Base-by-base conservation (phyloP, 2,329 filamentous ascomycete genomes). In the Beauveria sp. region DNA sequence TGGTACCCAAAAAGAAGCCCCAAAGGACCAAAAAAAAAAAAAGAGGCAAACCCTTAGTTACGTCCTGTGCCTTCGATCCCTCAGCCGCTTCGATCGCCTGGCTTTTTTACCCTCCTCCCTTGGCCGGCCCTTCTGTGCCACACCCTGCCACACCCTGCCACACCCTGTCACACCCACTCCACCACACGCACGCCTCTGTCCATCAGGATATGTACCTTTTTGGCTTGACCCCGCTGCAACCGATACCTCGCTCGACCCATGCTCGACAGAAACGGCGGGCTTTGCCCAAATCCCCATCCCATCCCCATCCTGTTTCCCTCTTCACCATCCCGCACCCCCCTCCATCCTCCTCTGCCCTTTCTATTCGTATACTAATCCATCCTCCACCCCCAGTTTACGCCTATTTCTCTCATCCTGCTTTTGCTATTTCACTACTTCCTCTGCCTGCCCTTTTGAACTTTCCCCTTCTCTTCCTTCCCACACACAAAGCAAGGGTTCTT, bases 281-380 rank as follows among this genome's bases (percentile, higher is more conserved):
- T 59, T 59, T 58, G 44, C 47, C 47, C 47, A 59, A 52, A 52
- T 51, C 55, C 55, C 30, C 58, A 61, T 61, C 58, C 51, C 59
- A 61, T 61, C 63, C 55, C 43, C 63, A 62, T 62, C 59, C 63
- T 55, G 24, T 57, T 63, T 66, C 61, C 54, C 54, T 56, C 53
- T 61, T 56, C 56, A 47, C 46, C 58, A 60, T 55, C 28, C n/a
- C 43, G 51, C 52, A 58, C 46, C 55, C 53, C 48, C 57, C 28
- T 47, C 46, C 22, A 44, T 40, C 20, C 22, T 61, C 58, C 59
- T 50, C 50, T 55, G 44, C 30, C 22, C 56, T 43, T 62, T 48
- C 53, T 37, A 37, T 37, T 37, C 34, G 34, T 55, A 55, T 55
- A 53, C 53, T 60, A 47, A 53, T 60, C 41, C 57, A 34, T 40